Evolutionary conservation across 208 protist genomes (phyloP).

Genomic region (Crithidia expoeki): DNA sequence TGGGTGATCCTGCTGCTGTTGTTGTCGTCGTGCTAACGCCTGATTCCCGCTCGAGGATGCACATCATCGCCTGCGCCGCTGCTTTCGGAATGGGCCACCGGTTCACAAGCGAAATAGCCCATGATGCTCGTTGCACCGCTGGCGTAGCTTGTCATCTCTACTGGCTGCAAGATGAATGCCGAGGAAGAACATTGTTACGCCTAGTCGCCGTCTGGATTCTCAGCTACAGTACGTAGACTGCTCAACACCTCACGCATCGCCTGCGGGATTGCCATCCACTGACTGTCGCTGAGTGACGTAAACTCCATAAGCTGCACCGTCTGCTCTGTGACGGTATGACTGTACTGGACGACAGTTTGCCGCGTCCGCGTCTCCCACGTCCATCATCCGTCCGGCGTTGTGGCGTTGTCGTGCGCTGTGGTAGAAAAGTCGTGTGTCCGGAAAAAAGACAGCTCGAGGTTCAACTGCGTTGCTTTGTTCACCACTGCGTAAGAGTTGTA

Average conservation of each 20-base stretch:
- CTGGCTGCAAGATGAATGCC: slow-evolving; percentile 40
- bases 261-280: slow-evolving; percentile 67
- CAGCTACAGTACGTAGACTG: slow-evolving; percentile 14
- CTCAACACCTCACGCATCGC: slow-evolving; percentile 35
- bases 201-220: slow-evolving; percentile 6
- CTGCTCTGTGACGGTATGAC: slow-evolving; percentile 27
- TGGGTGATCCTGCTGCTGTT: no score
- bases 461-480: slow-evolving; percentile 51
- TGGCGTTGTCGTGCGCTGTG: slow-evolving; percentile 31
- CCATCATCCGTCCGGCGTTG: slow-evolving; percentile 35
- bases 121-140: slow-evolving; percentile 25
- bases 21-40: slow-evolving; percentile 6
- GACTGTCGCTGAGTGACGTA: slow-evolving; percentile 52
- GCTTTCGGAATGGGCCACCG: slow-evolving; percentile 47
- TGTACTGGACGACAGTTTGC: slow-evolving; percentile 49
- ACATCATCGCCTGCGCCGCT: slow-evolving; percentile 38
- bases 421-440: slow-evolving; percentile 57
- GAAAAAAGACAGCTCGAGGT: slow-evolving; percentile 58
- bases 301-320: slow-evolving; percentile 60
- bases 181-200: slow-evolving; percentile 1
- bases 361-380: slow-evolving; percentile 62
- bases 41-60: slow-evolving; percentile 31
- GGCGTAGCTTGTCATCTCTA: slow-evolving; percentile 35
- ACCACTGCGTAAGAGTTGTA: slow-evolving; percentile 73
- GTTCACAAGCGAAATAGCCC: slow-evolving; percentile 28